Conservation (phyloP, 208 protist species). For the Acanthamoeba castellanii region DNA sequence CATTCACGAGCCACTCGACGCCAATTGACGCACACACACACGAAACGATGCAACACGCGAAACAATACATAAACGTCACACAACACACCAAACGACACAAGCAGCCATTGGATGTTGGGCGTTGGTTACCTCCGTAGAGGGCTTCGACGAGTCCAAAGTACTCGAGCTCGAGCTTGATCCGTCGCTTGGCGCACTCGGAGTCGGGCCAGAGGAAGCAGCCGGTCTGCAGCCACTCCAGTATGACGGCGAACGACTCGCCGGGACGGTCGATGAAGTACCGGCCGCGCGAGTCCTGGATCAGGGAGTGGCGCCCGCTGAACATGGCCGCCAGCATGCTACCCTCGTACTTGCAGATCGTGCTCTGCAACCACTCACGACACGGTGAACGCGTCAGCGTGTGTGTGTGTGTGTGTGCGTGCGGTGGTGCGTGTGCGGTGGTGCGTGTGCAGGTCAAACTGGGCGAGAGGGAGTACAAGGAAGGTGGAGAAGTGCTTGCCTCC, state of each 20-base stretch:
- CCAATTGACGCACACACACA: not conserved
- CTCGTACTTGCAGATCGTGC: slow-evolving; percentile 49
- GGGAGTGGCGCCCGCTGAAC: slow-evolving; percentile 6
- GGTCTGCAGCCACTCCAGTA: slow-evolving; percentile 35
- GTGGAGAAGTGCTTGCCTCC: slow-evolving; percentile 37
- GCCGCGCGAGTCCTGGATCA: not conserved
- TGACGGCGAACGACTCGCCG: slow-evolving; percentile 3
- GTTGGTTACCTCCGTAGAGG: not conserved
- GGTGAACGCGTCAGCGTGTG: not conserved
- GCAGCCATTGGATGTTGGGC: not conserved
- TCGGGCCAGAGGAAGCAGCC: slow-evolving; percentile 29
- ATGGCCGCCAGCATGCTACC: slow-evolving; percentile 39
- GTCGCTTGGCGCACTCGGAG: not conserved
- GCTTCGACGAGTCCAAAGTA: slow-evolving; percentile 19
- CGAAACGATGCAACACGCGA: not conserved
- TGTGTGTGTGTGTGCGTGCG: not conserved
- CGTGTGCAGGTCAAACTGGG: no score
- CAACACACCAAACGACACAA: no score
- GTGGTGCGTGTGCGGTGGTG: no score
- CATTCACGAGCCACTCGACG: not conserved
- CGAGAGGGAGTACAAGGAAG: not conserved
- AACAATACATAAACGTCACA: no score
- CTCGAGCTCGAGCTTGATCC: slow-evolving; percentile 40
- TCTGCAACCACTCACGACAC: not conserved
- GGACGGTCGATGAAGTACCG: slow-evolving; percentile 40